phyloP scores from a whole-genome alignment of 208 protist species.

The Crithidia brevicula region DNA sequence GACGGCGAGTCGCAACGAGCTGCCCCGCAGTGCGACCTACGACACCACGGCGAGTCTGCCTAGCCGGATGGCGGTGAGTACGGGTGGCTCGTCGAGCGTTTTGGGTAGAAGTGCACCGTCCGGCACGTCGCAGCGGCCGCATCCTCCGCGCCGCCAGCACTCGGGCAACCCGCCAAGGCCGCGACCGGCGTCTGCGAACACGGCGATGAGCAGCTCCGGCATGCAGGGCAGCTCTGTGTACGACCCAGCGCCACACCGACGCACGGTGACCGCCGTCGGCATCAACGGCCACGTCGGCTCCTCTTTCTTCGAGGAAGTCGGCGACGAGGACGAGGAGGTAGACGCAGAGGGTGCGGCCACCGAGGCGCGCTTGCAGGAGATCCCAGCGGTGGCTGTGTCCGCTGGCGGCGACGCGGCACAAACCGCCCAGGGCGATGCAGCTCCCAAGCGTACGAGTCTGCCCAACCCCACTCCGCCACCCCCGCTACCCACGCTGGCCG shows the following conservation, averaged over 20 bases:
- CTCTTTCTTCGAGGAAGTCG: not conserved
- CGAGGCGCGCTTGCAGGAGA: not conserved
- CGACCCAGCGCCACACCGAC: not conserved
- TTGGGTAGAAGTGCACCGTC: not conserved
- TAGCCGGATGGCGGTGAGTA: not conserved
- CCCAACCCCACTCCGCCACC: not conserved
- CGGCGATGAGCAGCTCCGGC: constrained; percentile 3
- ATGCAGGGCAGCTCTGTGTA: not conserved
- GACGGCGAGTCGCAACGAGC: not conserved
- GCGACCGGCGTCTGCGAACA: constrained; percentile 9
- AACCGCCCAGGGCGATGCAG: no score
- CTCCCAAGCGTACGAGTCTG: not conserved
- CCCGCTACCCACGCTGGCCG: not conserved
- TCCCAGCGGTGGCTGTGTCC: constrained; percentile 4
- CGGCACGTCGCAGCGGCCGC: not conserved
- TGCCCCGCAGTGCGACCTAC: constrained; percentile 1
- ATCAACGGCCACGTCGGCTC: not conserved
- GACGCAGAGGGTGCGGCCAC: not conserved
- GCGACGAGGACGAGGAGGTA: not conserved
- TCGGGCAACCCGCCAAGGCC: not conserved
- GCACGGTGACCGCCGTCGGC: constrained; percentile 7
- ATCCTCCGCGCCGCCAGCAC: not conserved
- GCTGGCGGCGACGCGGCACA: not conserved
- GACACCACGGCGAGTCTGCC: not conserved
- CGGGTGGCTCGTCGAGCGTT: not conserved